phyloP scores from a whole-genome alignment of 2,329 filamentous ascomycete species.

The Aspergillus sp. region DNA sequence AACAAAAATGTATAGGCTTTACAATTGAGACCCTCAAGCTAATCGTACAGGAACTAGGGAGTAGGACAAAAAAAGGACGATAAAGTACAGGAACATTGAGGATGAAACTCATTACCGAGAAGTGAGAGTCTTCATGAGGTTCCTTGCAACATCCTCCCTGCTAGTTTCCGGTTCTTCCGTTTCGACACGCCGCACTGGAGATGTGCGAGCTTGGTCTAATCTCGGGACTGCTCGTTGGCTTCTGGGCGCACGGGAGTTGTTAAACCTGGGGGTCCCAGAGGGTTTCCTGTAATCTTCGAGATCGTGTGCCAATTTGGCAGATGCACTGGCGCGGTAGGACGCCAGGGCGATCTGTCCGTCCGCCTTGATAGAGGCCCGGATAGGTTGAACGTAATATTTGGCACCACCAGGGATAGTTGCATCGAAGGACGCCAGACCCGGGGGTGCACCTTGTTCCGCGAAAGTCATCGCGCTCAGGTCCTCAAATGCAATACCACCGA shows the following conservation, averaged over 20 bases:
- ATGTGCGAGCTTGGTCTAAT: constrained; percentile 27
- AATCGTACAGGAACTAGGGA: constrained; percentile 32
- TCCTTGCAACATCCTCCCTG: constrained; percentile 32
- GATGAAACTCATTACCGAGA: constrained; percentile 13
- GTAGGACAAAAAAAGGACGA: not conserved
- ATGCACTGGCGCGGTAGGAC: constrained; percentile 33
- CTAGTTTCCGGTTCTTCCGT: constrained; percentile 14
- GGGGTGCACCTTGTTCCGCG: constrained; percentile 34
- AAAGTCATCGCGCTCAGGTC: constrained; percentile 37
- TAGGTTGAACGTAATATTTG: constrained; percentile 53
- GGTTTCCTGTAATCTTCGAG: constrained; percentile 37
- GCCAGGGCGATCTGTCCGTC: constrained; percentile 45
- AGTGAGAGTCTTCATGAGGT: constrained; percentile 31
- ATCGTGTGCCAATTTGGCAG: constrained; percentile 35
- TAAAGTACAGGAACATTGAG: not conserved
- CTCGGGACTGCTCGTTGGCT: constrained; percentile 29
- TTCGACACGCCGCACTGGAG: not conserved
- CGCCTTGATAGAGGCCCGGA: constrained; percentile 47
- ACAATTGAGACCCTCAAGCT: constrained; percentile 28
- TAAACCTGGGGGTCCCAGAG: constrained; percentile 12
- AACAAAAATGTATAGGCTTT: constrained; percentile 25
- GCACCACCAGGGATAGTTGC: constrained; percentile 49
- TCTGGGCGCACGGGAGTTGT: constrained; percentile 23
- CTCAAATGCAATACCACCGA: constrained; percentile 44
- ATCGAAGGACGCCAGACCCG: constrained; percentile 46